Base-by-base conservation (phyloP, 2,329 filamentous ascomycete species). In the Calonectria pseudoreteaudii region DNA sequence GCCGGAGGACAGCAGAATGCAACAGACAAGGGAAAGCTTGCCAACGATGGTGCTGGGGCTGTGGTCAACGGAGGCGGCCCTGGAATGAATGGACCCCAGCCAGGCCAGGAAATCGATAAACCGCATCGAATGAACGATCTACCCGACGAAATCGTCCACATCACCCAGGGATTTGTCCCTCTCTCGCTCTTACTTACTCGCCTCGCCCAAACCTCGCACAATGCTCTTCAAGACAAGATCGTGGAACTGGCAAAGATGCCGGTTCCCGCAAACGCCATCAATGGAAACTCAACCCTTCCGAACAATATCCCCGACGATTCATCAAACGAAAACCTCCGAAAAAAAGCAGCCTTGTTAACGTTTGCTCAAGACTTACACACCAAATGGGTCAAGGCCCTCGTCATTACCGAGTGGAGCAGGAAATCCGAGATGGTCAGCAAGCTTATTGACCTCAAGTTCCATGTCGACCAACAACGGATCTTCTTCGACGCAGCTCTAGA, bases 341-440 rank as follows among this genome's bases (percentile, higher is more conserved):
- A 98, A 86, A 98, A 98, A 85, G 86, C 91, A 34, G 85, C 88
- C 44, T 84, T 98, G 68, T 85, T 98, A 73, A 91, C 94, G 53
- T 98, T 97, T 85, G 92, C 94, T 11, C 93, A 96, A 82, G 90
- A 92, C 28, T 91, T 94, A 80, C 93, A 98, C 81, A 92, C 93
- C 36, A 95, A 95, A 86, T 98, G 97, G 88, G 95, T 98, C 83
- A 98, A 99, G 86, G 91, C 96, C 10, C 88, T 98, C 26, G 95
- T 99, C 28, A 93, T 99, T 60, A 92, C 94, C 2, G 94, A 97
- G 85, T 99, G 97, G 97, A 94, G 94, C 82, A 91, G 94, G 81
- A 93, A 94, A 83, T 92, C 93, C 41, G 89, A 92, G 49, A 92
- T 94, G 78, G 94, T 98, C 78, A 94, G 93, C 86, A 95, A 94